Conservation (phyloP, 257 asterid genomes). For the Linderniella brevidens region DNA sequence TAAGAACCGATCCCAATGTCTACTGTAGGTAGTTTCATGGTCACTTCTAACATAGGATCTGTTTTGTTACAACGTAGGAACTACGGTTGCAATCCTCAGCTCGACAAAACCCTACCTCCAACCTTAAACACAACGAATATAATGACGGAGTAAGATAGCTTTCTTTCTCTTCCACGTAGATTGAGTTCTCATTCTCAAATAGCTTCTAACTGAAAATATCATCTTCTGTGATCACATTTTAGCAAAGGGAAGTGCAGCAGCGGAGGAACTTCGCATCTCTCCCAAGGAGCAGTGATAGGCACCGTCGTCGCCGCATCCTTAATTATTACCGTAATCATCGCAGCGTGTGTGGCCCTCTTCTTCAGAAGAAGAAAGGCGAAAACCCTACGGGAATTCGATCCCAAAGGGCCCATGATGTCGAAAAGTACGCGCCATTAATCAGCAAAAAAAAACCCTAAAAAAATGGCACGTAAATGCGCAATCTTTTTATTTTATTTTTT, state of each 20-base stretch:
- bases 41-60: background rate
- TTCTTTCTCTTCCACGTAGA: too few species aligned
- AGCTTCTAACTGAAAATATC: too few species aligned
- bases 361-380: constrained; percentile 22
- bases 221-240: background rate
- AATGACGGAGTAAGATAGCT: constrained; percentile 47
- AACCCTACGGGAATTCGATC: constrained; percentile 14
- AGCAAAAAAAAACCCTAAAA: background rate
- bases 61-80: constrained; percentile 19
- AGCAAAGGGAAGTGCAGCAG: constrained; percentile 32
- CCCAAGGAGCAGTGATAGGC: constrained; percentile 26
- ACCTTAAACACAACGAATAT: constrained; percentile 20
- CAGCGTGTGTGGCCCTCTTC: constrained; percentile 20
- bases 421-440: constrained; percentile 48
- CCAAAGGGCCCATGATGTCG: constrained; percentile 36
- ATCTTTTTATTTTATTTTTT: constrained; percentile 1
- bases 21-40: background rate
- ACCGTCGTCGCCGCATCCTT: constrained; percentile 30
- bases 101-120: constrained; percentile 18
- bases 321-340: constrained; percentile 17
- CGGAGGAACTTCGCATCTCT: constrained; percentile 19
- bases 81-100: constrained; percentile 33
- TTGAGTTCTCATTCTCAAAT: too few species aligned
- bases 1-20: too few species aligned
- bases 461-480: background rate